Conservation (phyloP, 768 basidiomycete genomes). For the Tylopilus plumbeoviolaceoides region DNA sequence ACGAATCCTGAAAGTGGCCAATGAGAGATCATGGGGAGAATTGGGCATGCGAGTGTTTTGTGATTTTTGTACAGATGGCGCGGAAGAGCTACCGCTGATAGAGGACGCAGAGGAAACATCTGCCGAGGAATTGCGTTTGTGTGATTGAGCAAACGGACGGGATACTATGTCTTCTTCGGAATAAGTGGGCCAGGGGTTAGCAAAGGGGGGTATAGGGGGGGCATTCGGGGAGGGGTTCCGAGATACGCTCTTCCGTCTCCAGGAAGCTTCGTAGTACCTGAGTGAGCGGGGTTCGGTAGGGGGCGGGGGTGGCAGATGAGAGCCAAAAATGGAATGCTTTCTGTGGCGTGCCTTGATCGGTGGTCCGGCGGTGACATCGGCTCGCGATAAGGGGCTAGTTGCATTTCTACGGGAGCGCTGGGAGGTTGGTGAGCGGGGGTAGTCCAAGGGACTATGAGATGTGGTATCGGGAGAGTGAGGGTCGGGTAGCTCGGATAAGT, state of each 20-base stretch:
- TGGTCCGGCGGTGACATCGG: slow-evolving; percentile 6
- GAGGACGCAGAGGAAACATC: slow-evolving; percentile 46
- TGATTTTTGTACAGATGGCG: slow-evolving; percentile 18
- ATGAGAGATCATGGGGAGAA: slow-evolving; percentile 58
- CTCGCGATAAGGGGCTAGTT: slow-evolving; percentile 23
- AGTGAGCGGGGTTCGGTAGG: slow-evolving; percentile 43
- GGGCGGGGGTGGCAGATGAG: slow-evolving; percentile 41
- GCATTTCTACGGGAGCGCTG: slow-evolving; percentile 6
- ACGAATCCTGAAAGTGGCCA: slow-evolving; percentile 57
- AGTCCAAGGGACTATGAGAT: slow-evolving; percentile 3
- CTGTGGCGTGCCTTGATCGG: slow-evolving; percentile 17
- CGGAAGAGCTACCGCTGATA: slow-evolving; percentile 19
- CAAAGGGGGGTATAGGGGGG: slow-evolving; percentile 13
- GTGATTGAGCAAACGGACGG: slow-evolving; percentile 30
- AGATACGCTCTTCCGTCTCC: slow-evolving; percentile 33
- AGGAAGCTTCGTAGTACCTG: slow-evolving; percentile 44
- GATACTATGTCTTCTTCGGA: slow-evolving; percentile 38
- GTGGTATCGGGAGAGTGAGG: slow-evolving; percentile 5
- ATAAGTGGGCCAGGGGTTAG: slow-evolving; percentile 24
- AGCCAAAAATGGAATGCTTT: slow-evolving; percentile 39
- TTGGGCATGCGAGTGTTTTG: slow-evolving; percentile 11
- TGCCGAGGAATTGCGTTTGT: slow-evolving; percentile 40
- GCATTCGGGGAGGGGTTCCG: not conserved
- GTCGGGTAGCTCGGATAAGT: slow-evolving; percentile 25
- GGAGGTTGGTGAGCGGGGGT: not conserved